These are phyloP conservation scores for Saccharomycopsis oosterbeekiorum DNA, from an alignment of 805 yeast species.

Conservation along the genomic window DNA sequence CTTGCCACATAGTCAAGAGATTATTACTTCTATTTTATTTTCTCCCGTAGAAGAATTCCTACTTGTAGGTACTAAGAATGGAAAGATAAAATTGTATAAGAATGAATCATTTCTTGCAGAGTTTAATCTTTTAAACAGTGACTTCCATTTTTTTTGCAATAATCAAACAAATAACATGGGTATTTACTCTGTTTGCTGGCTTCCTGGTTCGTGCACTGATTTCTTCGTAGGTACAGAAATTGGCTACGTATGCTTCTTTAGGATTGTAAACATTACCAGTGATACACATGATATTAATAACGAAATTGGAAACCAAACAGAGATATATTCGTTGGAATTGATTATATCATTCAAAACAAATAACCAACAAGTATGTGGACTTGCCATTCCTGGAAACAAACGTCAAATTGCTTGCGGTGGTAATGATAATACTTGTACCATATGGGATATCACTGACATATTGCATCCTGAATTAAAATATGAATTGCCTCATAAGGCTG, in stretches of 20 bases:
- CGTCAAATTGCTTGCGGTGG: conserved; percentile 70
- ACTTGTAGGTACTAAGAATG: conserved; percentile 49
- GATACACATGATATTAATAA: conserved; percentile 21
- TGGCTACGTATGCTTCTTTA: conserved; percentile 46
- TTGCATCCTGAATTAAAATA: conserved; percentile 35
- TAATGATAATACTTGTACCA: conserved; percentile 68
- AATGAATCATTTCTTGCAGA: conserved; percentile 23
- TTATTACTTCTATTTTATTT: conserved; percentile 45
- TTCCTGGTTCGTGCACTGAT: conserved; percentile 28
- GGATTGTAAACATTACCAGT: conserved; percentile 19
- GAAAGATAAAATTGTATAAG: conserved; percentile 39
- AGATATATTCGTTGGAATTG: background rate
- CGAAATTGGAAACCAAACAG: conserved; percentile 13
- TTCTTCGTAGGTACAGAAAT: conserved; percentile 56
- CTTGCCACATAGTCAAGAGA: conserved; percentile 29
- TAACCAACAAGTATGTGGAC: conserved; percentile 55
- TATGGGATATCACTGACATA: conserved; percentile 55
- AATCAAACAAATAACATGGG: conserved; percentile 22
- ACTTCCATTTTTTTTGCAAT: background rate
- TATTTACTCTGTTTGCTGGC: conserved; percentile 55
- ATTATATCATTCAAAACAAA: conserved; percentile 32
- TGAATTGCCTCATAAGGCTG: conserved; percentile 62
- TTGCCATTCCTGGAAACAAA: conserved; percentile 46
- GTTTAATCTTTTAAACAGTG: conserved; percentile 3
- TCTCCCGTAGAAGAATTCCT: conserved; percentile 41